Evolutionary conservation across 2,329 filamentous ascomycete species (phyloP).

Genomic region (Trichoderma sp.): DNA sequence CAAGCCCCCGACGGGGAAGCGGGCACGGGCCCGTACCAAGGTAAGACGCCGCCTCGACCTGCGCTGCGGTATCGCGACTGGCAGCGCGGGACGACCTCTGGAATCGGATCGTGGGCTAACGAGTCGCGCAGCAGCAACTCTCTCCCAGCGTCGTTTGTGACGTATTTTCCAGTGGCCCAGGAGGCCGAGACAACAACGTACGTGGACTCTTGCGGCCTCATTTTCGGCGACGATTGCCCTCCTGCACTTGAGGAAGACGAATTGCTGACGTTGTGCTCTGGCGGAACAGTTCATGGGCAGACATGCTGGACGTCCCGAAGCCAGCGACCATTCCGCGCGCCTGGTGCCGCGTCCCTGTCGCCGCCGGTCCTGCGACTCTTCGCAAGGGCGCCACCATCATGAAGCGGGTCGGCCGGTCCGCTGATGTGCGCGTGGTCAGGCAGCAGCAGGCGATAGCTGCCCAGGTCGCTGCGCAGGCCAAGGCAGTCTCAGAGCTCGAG

Average conservation of each 20-base stretch:
- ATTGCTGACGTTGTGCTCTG: conserved; percentile 3
- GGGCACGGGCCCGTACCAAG: conserved; percentile 28
- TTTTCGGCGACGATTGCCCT: neutral
- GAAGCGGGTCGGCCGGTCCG: conserved; percentile 38
- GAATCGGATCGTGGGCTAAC: conserved; percentile 27
- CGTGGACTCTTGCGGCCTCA: neutral
- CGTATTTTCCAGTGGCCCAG: conserved; percentile 35
- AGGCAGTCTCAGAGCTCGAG: neutral
- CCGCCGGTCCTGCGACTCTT: conserved; percentile 33
- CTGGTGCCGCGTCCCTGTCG: conserved; percentile 39
- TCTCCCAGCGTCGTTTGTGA: conserved; percentile 34
- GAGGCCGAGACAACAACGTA: conserved; percentile 13
- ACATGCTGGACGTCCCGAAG: conserved; percentile 31
- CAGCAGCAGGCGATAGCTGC: neutral
- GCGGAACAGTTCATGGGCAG: conserved; percentile 34
- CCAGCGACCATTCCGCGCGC: conserved; percentile 35
- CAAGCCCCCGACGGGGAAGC: conserved; percentile 30
- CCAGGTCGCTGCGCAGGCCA: neutral
- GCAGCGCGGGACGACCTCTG: neutral
- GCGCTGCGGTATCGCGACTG: neutral
- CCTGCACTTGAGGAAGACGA: neutral
- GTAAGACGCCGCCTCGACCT: conserved; percentile 25
- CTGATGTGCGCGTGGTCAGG: neutral
- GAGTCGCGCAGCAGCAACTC: conserved; percentile 31
- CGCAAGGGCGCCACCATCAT: conserved; percentile 37